Evolutionary conservation across 345 rosid species (phyloP), one percentile per base, ranked within the genome.

Genomic region (Boechera retrofracta): DNA sequence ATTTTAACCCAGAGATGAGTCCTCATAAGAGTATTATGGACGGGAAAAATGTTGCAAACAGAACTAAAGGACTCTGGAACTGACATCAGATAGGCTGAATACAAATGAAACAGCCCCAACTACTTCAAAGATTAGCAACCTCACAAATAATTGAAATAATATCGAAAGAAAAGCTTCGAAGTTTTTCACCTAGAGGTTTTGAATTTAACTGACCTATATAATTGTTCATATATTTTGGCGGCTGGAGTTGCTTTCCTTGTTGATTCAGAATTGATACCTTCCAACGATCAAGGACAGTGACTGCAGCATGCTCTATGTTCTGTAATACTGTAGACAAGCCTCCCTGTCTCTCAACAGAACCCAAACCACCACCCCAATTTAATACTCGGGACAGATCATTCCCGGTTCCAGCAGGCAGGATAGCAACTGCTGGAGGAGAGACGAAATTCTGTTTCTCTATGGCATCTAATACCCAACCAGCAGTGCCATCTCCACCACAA

Each of bases 391-490:
- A 90, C 60, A 93, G 85, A 86, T 93, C 98, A 87, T 93, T 93
- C 79, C 98, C 98, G n/a, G 95, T 93, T 78, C 98, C 98, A 65
- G 97, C 93, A 54, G 98, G 95, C 33, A 93, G 91, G 78, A 91
- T 88, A 68, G 98, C 97, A 60, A 93, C 92, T 13, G 98, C 95
- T 71, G 98, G 97, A 79, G 98, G 97, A 75, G 98, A 93, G 64
- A 87, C 89, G 84, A 86, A 93, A 79, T 85, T 89, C 66, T 87
- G 93, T 72, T 86, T 93, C 71, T 93, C 98, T 80, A 93, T 89
- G 57, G 93, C 91, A 83, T 91, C 71, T 42, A 91, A 82, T 77
- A 93, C 97, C 98, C 98, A 93, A 29, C 95, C 93, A 80, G 89
- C 92, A 44, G 95, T 93, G 76, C 98, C 97, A 80, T 93, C 98